Conservation (phyloP, 768 basidiomycete genomes). For the Boletus bicolor region DNA sequence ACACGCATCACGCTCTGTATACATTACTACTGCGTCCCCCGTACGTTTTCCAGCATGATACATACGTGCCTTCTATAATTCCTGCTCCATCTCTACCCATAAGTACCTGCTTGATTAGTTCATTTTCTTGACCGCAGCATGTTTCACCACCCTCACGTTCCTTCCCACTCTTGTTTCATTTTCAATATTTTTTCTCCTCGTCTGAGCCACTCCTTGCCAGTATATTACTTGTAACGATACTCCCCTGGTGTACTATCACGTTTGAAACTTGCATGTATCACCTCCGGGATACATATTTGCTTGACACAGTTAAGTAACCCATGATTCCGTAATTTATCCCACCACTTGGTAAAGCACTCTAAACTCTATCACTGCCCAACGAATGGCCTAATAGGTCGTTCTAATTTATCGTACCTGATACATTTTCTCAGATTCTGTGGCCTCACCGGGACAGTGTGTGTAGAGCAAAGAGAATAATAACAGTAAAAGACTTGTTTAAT, state of each 20-base stretch:
- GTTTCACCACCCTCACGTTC: not conserved
- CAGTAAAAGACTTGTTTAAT: not conserved
- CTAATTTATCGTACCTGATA: conserved; percentile 16
- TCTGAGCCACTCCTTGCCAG: not conserved
- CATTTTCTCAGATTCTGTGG: not conserved
- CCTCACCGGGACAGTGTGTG: not conserved
- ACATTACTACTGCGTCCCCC: conserved; percentile 5
- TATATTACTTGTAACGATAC: conserved; percentile 10
- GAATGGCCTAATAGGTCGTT: conserved; percentile 2
- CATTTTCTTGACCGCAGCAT: not conserved
- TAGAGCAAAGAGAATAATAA: conserved; percentile 10
- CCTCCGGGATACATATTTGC: too few species aligned
- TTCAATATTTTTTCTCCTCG: too few species aligned
- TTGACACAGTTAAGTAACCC: not conserved
- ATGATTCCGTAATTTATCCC: not conserved
- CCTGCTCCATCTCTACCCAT: not conserved
- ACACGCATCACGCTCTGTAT: conserved; percentile 3
- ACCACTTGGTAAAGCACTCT: not conserved
- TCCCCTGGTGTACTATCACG: not conserved
- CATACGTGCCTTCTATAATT: conserved; percentile 10
- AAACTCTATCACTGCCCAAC: not conserved
- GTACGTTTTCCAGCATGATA: conserved; percentile 7
- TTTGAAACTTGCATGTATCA: not conserved
- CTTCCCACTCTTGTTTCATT: not conserved
- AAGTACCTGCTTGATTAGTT: conserved; percentile 3